A percentile compares a stretch with the other conserved stretches of the same genome.
Conservation (phyloP, 306 rosid species). For the Vicia sativa region DNA sequence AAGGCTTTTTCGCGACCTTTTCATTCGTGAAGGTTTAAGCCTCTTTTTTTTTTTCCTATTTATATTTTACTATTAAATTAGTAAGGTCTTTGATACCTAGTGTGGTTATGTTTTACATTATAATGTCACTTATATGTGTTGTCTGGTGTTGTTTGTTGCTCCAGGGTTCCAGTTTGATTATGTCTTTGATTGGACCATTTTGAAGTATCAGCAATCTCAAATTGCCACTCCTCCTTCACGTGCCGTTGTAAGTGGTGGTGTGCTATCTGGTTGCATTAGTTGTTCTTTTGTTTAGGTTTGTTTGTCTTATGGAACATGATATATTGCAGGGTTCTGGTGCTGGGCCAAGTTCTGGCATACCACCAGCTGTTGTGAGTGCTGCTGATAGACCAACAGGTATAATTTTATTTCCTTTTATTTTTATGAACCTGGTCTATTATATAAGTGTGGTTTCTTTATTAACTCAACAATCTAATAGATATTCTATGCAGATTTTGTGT, state of each 20-base stretch:
- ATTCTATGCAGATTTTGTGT: neutral
- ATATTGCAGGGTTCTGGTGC: conserved; percentile 70
- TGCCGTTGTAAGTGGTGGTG: conserved; percentile 57
- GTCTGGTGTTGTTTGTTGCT: conserved; percentile 35
- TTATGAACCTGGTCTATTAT: conserved; percentile 1
- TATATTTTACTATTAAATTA: conserved; percentile 17
- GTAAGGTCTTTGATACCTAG: conserved; percentile 7
- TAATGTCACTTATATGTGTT: conserved; percentile 13
- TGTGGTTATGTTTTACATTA: conserved; percentile 24
- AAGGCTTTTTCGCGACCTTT: conserved; percentile 96
- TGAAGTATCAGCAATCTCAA: conserved; percentile 97
- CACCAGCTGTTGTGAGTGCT: conserved; percentile 68
- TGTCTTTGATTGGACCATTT: conserved; percentile 97
- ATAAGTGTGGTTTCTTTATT: conserved; percentile 11
- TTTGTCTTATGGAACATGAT: conserved; percentile 35
- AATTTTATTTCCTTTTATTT: conserved; percentile 15
- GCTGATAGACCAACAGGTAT: conserved; percentile 78
- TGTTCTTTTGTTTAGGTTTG: conserved; percentile 13
- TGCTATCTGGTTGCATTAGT: conserved; percentile 12
- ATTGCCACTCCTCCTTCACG: conserved; percentile 70
- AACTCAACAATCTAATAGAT: neutral
- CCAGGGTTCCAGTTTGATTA: conserved; percentile 97
- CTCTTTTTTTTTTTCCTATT: neutral
- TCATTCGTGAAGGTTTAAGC: conserved; percentile 87
- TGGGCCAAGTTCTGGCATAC: conserved; percentile 93